Base-by-base conservation (phyloP, 1,284 basidiomycete species). In the Xerocomus cyaneibrunnescens region DNA sequence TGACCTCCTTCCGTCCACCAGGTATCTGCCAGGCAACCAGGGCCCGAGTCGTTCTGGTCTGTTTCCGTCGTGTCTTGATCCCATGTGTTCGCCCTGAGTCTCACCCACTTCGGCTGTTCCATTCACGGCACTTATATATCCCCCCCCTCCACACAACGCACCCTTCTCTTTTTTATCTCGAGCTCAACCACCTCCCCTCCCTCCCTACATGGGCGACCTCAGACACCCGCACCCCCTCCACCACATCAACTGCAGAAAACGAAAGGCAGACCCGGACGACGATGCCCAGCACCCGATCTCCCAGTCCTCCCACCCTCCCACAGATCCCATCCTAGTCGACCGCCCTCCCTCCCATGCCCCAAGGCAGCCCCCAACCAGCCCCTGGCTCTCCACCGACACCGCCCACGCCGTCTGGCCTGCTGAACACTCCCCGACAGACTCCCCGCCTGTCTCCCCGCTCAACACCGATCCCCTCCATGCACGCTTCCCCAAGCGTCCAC, bases 71-170 rank as follows among this genome's bases (percentile, higher is more conserved):
- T 64, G 62, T 60, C 57, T 31, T 53, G 54, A 45, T 61, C 43
- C 59, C 64, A 66, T 66, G 67, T 50, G 64, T 67, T 56, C 45
- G 56, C 67, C 64, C 67, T 69, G 66, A 67, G 57, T 64, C 52
- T 59, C 55, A 57, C 53, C 41, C 17, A 36, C 23, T 51, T 55
- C 47, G 46, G 55, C 55, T 56, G n/a, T 41, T 41, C 27, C 17
- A 28, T 28, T 28, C 28, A 19, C 28, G 44, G 25, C 57, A 51
- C 40, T 57, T 69, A 68, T 64, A 68, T 68, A 60, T 52, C 62
- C 32, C 30, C 35, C 17, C 42, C 25, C 48, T 31, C 28, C 35
- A 5, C 42, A 8, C 40, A 9, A 28, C 50, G n/a, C 46, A 13
- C 55, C 23, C 55, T 48, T 32, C 45, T 48, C 45, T 48, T 39